Percentiles rank a stretch among this genome's conserved stretches.
phyloP scores from a whole-genome alignment of 176 grass and related monocot species.

The Avena eriantha region DNA sequence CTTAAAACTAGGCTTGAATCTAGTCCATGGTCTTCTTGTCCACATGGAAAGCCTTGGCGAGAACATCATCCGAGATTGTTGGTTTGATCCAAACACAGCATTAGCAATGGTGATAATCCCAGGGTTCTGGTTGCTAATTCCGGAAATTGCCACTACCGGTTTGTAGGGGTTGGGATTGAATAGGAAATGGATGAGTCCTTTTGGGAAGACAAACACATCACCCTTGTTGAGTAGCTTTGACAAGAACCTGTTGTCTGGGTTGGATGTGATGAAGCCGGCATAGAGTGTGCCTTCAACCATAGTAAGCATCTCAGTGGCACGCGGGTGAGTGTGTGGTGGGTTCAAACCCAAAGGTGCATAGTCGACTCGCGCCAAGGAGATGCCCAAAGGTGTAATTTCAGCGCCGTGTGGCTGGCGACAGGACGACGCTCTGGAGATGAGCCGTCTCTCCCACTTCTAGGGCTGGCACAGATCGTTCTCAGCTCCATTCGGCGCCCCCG shows the following conservation, averaged over 20 bases:
- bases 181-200: background rate
- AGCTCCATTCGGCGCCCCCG: no score
- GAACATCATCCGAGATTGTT: background rate
- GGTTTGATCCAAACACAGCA: background rate
- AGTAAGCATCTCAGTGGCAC: no score
- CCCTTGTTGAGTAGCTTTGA: background rate
- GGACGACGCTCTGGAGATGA: no score
- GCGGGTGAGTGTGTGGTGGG: no score
- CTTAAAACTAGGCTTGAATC: background rate
- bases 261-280: no score
- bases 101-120: background rate
- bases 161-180: slow-evolving; percentile 3
- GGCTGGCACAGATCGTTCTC: no score
- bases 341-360: no score
- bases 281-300: no score
- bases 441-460: no score
- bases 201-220: background rate
- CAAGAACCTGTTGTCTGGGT: background rate
- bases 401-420: no score
- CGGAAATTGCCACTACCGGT: background rate
- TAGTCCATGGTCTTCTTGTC: background rate
- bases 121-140: background rate
- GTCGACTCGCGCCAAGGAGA: no score
- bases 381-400: no score
- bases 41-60: background rate